These are phyloP conservation scores for Daphne laureola DNA, from an alignment of 441 rosid species.

Conservation along the genomic window DNA sequence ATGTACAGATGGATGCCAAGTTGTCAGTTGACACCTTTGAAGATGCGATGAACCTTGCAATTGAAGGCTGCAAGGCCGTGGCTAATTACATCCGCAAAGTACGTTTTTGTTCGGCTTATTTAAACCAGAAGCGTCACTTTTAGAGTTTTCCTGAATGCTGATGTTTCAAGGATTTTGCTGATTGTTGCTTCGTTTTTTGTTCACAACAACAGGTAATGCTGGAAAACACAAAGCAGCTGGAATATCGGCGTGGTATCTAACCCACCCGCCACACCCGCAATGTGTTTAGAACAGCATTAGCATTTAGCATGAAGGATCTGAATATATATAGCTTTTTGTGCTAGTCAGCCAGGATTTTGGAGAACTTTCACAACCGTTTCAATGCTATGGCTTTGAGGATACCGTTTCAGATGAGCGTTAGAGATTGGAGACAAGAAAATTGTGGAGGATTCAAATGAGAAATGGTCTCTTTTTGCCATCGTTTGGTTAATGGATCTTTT, in stretches of 20 bases:
- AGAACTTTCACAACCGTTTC: conserved; percentile 5
- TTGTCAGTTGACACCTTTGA: conserved; percentile 69
- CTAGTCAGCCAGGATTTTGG: no score
- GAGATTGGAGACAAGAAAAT: no score
- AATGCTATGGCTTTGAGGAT: no score
- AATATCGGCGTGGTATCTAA: conserved; percentile 49
- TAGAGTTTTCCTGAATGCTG: not conserved
- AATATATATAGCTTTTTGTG: no score
- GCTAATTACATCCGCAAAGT: conserved; percentile 72
- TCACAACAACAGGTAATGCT: conserved; percentile 40
- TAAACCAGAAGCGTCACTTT: not conserved
- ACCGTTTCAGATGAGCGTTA: no score
- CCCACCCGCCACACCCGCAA: no score
- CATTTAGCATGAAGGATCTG: no score
- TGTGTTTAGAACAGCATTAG: no score
- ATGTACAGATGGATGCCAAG: conserved; percentile 77
- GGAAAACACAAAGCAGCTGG: conserved; percentile 75
- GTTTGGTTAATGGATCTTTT: no score
- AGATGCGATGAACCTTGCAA: conserved; percentile 76
- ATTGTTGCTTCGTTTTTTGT: not conserved
- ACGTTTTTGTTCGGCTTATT: conserved; percentile 3
- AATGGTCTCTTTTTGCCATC: no score
- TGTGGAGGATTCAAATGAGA: no score
- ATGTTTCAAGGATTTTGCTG: not conserved
- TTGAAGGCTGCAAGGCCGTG: conserved; percentile 86